A percentile compares a stretch with the other conserved stretches of the same genome.
phyloP scores from a whole-genome alignment of 192 early-diverging fungal species.

The Chytriomyces hyalinus region DNA sequence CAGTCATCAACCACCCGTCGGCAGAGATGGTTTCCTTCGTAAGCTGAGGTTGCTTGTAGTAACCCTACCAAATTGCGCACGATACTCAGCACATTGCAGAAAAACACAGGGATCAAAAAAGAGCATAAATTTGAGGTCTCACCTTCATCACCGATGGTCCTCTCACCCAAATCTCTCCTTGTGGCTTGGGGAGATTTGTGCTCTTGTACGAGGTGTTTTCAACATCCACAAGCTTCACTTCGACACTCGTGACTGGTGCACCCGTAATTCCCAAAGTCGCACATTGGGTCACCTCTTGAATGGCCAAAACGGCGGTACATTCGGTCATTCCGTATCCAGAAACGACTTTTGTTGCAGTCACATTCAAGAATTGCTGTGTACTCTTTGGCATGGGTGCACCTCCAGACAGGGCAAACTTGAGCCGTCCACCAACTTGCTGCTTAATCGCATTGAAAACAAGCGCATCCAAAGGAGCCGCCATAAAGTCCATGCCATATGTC shows the following conservation, averaged over 20 bases:
- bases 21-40: slow-evolving; percentile 70
- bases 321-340: slow-evolving; percentile 83
- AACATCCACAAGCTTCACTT: slow-evolving; percentile 81
- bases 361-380: slow-evolving; percentile 76
- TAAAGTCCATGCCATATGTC: slow-evolving; percentile 48
- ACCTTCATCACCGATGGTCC: slow-evolving; percentile 73
- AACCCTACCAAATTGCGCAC: slow-evolving; percentile 51
- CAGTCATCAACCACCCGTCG: slow-evolving; percentile 91
- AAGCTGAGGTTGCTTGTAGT: slow-evolving; percentile 74
- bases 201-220: slow-evolving; percentile 43
- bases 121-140: no score
- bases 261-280: slow-evolving; percentile 71
- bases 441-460: slow-evolving; percentile 85
- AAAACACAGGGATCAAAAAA: no score
- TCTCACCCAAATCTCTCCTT: slow-evolving; percentile 86
- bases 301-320: slow-evolving; percentile 65
- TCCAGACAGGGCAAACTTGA: slow-evolving; percentile 83
- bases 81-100: no score
- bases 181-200: slow-evolving; percentile 46
- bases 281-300: slow-evolving; percentile 35
- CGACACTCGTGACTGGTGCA: slow-evolving; percentile 76
- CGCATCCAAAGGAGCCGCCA: slow-evolving; percentile 15
- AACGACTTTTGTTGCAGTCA: slow-evolving; percentile 77
- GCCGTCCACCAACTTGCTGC: slow-evolving; percentile 82
- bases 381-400: slow-evolving; percentile 88